Conservation (phyloP, 805 yeast genomes). For the Lachancea kluyveri region DNA sequence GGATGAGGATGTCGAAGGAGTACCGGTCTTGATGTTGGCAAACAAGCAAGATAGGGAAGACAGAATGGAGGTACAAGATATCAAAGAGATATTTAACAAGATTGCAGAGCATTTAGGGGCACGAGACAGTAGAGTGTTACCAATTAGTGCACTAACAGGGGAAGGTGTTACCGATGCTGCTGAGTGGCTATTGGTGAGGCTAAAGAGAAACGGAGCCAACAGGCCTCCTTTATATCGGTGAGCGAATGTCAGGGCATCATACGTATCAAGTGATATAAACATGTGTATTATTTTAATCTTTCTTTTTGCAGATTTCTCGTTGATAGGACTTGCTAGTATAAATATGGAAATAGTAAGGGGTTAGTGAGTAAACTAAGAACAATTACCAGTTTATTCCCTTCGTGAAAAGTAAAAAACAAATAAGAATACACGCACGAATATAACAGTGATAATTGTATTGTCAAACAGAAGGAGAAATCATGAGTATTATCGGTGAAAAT, state of each 20-base stretch:
- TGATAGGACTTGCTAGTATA: too few relatives aligned
- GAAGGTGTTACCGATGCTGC: constrained; percentile 83
- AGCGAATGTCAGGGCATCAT: background rate
- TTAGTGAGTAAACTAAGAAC: too few relatives aligned
- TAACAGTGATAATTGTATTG: too few relatives aligned
- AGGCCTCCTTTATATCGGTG: constrained; percentile 34
- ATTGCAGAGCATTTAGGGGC: constrained; percentile 83
- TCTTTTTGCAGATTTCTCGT: too few relatives aligned
- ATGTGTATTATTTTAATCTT: too few relatives aligned
- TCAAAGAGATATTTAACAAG: constrained; percentile 77
- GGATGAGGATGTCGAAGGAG: constrained; percentile 60
- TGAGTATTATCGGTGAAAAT: too few relatives aligned
- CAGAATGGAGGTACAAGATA: constrained; percentile 66
- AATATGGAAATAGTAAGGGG: too few relatives aligned
- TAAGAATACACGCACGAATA: too few relatives aligned
- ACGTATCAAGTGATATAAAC: too few relatives aligned
- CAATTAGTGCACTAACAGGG: constrained; percentile 73
- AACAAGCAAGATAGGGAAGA: constrained; percentile 83
- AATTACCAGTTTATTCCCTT: too few relatives aligned
- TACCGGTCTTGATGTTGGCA: constrained; percentile 91
- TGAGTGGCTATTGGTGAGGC: constrained; percentile 77
- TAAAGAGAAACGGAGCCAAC: constrained; percentile 40
- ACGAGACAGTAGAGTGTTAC: constrained; percentile 82
- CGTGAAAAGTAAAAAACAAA: too few relatives aligned
- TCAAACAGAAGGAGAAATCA: too few relatives aligned